A percentile compares a stretch with the other conserved stretches of the same genome.
These are phyloP conservation scores for Globisporangium heterothallicum DNA, from an alignment of 352 stramenopile genomes.

Conservation along the genomic window DNA sequence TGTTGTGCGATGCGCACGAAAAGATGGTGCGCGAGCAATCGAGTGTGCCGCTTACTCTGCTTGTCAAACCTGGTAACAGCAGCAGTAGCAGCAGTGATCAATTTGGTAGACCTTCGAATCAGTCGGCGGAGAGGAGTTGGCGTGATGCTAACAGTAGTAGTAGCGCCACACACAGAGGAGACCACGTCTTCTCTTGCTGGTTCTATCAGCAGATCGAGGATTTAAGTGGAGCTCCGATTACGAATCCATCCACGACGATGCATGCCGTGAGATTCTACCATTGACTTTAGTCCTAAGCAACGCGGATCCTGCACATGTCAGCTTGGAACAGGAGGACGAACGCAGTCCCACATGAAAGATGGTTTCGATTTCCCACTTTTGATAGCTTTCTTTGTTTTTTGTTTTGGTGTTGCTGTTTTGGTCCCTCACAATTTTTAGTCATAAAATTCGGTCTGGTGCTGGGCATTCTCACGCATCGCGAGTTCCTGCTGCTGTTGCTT, in stretches of 20 bases:
- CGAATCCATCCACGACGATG: not conserved
- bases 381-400: not conserved
- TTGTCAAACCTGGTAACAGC: not conserved
- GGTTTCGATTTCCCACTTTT: not conserved
- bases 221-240: not conserved
- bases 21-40: not conserved
- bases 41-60: conserved; percentile 1
- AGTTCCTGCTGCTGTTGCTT: conserved; percentile 49
- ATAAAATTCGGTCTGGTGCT: conserved; percentile 75
- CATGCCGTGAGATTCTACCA: conserved; percentile 9
- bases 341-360: not conserved
- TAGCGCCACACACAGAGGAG: too few relatives aligned
- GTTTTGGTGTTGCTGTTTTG: not conserved
- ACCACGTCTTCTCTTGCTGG: conserved; percentile 15
- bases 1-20: conserved; percentile 11
- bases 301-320: too few relatives aligned
- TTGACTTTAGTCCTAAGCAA: not conserved
- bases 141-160: too few relatives aligned
- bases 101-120: too few relatives aligned
- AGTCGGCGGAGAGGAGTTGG: too few relatives aligned
- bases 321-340: too few relatives aligned
- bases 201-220: conserved; percentile 12
- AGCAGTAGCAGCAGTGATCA: conserved; percentile 1
- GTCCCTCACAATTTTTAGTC: conserved; percentile 33
- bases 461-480: conserved; percentile 41